Evolutionary conservation across 192 early-diverging fungal genomes (phyloP).

Genomic region (Backusella macrospora): DNA sequence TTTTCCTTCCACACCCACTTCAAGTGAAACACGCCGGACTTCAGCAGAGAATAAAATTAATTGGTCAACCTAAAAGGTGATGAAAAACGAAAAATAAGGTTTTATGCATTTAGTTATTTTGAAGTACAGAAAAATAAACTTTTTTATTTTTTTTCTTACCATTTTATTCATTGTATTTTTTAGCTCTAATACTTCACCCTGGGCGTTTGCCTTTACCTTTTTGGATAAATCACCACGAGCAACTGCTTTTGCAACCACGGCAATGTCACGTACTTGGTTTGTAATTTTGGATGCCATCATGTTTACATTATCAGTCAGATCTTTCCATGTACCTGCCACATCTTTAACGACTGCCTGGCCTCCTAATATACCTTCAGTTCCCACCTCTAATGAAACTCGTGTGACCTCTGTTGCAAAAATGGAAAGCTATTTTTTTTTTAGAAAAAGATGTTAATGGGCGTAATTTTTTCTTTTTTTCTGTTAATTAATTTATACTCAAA

Average conservation of each 20-base stretch:
- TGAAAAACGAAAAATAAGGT: too few species aligned
- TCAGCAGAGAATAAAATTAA: conserved; percentile 53
- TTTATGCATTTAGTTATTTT: neutral
- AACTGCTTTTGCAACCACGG: conserved; percentile 54
- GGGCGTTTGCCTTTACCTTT: conserved; percentile 51
- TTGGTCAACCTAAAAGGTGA: conserved; percentile 37
- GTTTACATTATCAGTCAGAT: conserved; percentile 60
- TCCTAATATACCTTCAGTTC: conserved; percentile 58
- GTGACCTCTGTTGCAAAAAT: conserved; percentile 60
- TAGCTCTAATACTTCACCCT: conserved; percentile 57
- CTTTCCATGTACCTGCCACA: conserved; percentile 58
- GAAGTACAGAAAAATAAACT: neutral
- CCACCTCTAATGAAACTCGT: conserved; percentile 58
- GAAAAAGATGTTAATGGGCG: neutral
- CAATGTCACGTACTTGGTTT: conserved; percentile 57
- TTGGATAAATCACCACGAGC: conserved; percentile 51
- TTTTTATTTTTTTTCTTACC: conserved; percentile 15
- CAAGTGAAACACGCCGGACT: conserved; percentile 70
- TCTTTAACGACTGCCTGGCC: conserved; percentile 59
- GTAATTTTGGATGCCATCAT: conserved; percentile 60
- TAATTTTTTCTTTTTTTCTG: neutral
- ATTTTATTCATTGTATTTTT: conserved; percentile 60
- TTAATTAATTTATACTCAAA: neutral
- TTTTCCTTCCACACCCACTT: conserved; percentile 72
- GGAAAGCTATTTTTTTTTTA: conserved; percentile 27